Percentiles rank a stretch among this genome's conserved stretches.
Conservation (phyloP, 2,329 filamentous ascomycete species). For the Stagonosporopsis tanaceti region DNA sequence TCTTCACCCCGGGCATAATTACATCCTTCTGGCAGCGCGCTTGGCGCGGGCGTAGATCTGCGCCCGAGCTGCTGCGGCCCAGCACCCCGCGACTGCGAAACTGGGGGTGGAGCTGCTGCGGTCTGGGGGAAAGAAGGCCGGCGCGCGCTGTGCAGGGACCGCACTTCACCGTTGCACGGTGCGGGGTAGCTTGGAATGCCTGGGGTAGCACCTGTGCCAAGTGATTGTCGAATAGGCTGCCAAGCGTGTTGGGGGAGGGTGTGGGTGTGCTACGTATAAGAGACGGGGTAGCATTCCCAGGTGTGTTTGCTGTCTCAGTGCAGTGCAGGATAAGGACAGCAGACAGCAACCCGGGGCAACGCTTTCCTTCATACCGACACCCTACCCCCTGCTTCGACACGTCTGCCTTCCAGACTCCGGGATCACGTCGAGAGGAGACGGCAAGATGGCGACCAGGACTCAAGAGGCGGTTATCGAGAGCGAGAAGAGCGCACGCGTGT, state of each 20-base stretch:
- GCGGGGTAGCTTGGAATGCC: background rate
- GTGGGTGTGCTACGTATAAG: constrained; percentile 4
- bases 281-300: constrained; percentile 8
- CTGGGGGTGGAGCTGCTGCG: background rate
- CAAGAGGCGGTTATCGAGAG: constrained; percentile 17
- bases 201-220: constrained; percentile 23
- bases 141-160: constrained; percentile 1
- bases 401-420: background rate
- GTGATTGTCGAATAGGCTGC: background rate
- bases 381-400: background rate
- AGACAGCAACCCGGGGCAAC: too few species aligned
- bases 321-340: too few species aligned
- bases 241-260: background rate
- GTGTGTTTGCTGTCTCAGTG: background rate
- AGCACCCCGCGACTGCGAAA: background rate
- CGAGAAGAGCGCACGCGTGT: constrained; percentile 25
- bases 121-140: background rate
- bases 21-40: background rate
- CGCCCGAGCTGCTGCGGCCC: background rate
- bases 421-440: constrained; percentile 6
- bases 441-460: background rate
- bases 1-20: constrained; percentile 6
- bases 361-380: background rate
- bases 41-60: constrained; percentile 16
- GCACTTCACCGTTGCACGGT: constrained; percentile 13